These are phyloP conservation scores for Neonectria coccinea DNA, from an alignment of 2,329 filamentous ascomycete species.

Conservation along the genomic window DNA sequence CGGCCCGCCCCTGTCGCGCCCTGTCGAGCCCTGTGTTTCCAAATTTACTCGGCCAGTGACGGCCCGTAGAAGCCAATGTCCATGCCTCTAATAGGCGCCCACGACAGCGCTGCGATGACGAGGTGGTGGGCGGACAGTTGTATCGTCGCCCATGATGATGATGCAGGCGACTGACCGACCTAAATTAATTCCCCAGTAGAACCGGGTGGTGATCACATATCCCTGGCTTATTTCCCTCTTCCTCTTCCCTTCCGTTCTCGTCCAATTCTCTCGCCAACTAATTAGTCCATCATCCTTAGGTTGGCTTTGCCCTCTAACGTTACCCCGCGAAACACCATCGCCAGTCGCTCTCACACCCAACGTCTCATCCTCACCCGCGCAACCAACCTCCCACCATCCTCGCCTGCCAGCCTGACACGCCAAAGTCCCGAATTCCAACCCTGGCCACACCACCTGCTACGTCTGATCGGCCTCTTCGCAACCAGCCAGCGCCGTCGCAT, in stretches of 20 bases:
- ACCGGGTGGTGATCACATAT: background rate
- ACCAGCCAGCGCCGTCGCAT: slow-evolving; percentile 14
- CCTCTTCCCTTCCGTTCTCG: slow-evolving; percentile 4
- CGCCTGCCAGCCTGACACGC: slow-evolving; percentile 25
- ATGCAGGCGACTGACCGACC: background rate
- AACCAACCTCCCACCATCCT: slow-evolving; percentile 15
- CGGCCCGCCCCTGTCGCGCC: slow-evolving; percentile 19
- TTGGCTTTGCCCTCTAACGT: slow-evolving; percentile 9
- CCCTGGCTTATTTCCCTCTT: background rate
- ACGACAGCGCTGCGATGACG: slow-evolving; percentile 1
- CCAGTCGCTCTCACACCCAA: slow-evolving; percentile 22
- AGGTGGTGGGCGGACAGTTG: background rate
- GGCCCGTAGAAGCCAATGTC: slow-evolving; percentile 28
- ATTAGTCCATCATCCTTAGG: background rate
- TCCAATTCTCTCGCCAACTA: background rate
- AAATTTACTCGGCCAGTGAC: slow-evolving; percentile 47
- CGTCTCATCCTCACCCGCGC: slow-evolving; percentile 41
- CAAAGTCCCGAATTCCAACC: background rate
- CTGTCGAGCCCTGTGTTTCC: slow-evolving; percentile 31
- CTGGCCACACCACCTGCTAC: slow-evolving; percentile 33
- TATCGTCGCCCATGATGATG: background rate
- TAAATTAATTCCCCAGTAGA: background rate
- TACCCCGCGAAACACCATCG: slow-evolving; percentile 42
- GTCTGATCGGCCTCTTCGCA: slow-evolving; percentile 42
- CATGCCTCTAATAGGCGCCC: slow-evolving; percentile 44